These are phyloP conservation scores for Xerocomus brunneocitrinus DNA, from an alignment of 768 basidiomycete species.

Conservation along the genomic window DNA sequence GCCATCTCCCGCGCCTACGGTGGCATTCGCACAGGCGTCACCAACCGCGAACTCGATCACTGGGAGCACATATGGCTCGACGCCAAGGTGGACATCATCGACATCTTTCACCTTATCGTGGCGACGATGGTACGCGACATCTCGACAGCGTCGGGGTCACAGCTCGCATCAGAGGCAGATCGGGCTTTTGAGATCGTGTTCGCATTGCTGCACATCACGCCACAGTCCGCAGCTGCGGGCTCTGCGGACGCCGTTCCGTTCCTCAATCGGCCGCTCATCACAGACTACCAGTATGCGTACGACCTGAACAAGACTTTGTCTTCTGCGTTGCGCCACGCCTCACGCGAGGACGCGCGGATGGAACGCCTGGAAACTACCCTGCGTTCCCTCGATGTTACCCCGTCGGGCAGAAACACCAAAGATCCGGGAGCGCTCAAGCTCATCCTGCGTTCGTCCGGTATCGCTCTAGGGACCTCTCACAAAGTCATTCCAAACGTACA, in stretches of 20 bases:
- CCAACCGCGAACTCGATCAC: slow-evolving; percentile 42
- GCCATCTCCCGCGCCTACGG: slow-evolving; percentile 59
- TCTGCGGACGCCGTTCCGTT: slow-evolving; percentile 43
- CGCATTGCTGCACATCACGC: slow-evolving; percentile 46
- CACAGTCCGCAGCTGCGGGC: slow-evolving; percentile 17
- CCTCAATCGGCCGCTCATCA: slow-evolving; percentile 61
- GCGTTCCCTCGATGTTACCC: slow-evolving; percentile 32
- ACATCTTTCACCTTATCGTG: slow-evolving; percentile 61
- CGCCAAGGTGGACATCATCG: slow-evolving; percentile 68
- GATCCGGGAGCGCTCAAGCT: slow-evolving; percentile 59
- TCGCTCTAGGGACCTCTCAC: slow-evolving; percentile 16
- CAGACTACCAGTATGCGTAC: slow-evolving; percentile 70
- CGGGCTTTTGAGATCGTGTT: slow-evolving; percentile 55
- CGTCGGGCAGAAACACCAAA: slow-evolving; percentile 12
- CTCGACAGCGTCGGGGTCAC: slow-evolving; percentile 37
- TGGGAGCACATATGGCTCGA: slow-evolving; percentile 72
- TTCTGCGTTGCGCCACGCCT: slow-evolving; percentile 38
- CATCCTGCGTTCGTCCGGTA: slow-evolving; percentile 58
- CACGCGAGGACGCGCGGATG: slow-evolving; percentile 54
- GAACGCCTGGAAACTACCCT: slow-evolving; percentile 54
- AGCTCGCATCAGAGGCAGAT: slow-evolving; percentile 47
- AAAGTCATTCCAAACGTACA: slow-evolving; percentile 32
- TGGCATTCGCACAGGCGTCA: slow-evolving; percentile 34
- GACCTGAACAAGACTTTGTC: slow-evolving; percentile 50
- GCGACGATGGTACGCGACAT: slow-evolving; percentile 47